Conservation (phyloP, 306 rosid species). For the Purshia tridentata region DNA sequence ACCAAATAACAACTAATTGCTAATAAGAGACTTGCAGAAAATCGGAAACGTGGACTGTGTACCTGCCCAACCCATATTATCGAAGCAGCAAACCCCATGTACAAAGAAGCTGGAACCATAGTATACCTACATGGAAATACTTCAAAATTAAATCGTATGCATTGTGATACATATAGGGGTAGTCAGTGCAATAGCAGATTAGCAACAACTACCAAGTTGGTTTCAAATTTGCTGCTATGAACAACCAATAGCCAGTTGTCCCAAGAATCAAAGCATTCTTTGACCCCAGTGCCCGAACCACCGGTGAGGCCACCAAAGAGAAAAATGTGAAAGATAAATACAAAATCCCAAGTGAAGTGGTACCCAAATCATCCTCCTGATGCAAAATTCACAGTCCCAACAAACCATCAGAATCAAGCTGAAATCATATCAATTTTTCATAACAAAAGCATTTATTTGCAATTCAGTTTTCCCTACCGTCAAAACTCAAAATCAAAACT, state of each 20-base stretch:
- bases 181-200: background rate
- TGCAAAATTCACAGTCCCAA: slow-evolving; percentile 23
- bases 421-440: background rate
- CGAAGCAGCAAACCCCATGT: slow-evolving; percentile 93
- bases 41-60: slow-evolving; percentile 22
- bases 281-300: slow-evolving; percentile 71
- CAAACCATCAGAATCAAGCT: background rate
- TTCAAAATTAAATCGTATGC: slow-evolving; percentile 8
- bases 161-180: background rate
- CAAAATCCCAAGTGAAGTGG: slow-evolving; percentile 76
- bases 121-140: slow-evolving; percentile 67
- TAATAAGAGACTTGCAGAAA: slow-evolving; percentile 14
- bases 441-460: background rate
- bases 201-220: slow-evolving; percentile 60
- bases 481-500: slow-evolving; percentile 9
- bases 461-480: background rate
- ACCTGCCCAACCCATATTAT: slow-evolving; percentile 99
- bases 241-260: slow-evolving; percentile 79
- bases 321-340: slow-evolving; percentile 78
- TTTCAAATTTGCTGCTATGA: slow-evolving; percentile 84
- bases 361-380: slow-evolving; percentile 85
- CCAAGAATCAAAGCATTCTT: slow-evolving; percentile 85
- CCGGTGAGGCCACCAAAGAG: slow-evolving; percentile 78
- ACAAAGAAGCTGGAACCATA: slow-evolving; percentile 86
- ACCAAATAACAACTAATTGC: background rate